Conservation (phyloP, 768 basidiomycete species). For the Serendipita sp. region DNA sequence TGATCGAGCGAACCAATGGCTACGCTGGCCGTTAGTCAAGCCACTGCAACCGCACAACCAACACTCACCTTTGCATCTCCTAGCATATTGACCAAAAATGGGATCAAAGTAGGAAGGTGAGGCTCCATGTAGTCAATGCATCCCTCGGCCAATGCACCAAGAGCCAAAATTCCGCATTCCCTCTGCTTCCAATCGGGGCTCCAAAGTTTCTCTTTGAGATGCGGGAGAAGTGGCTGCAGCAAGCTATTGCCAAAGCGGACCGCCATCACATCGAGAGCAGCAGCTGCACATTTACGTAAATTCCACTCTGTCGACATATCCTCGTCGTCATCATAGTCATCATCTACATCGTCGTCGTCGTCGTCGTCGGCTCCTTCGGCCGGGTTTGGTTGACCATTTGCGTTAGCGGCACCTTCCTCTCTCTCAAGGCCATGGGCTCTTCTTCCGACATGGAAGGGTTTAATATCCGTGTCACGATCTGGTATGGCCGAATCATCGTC, state of each 20-base stretch:
- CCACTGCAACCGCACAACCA: neutral
- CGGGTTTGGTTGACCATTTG: conserved; percentile 24
- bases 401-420: conserved; percentile 28
- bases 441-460: conserved; percentile 78
- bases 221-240: conserved; percentile 72
- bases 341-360: conserved; percentile 75
- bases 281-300: conserved; percentile 92
- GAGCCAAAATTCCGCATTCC: conserved; percentile 87
- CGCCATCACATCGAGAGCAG: conserved; percentile 90
- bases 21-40: conserved; percentile 18
- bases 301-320: conserved; percentile 99
- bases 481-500: conserved; percentile 77
- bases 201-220: conserved; percentile 88
- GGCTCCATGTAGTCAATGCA: conserved; percentile 94
- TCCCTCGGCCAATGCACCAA: conserved; percentile 98
- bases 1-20: conserved; percentile 95
- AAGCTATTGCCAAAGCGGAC: conserved; percentile 85
- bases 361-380: conserved; percentile 54
- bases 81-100: conserved; percentile 80
- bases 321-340: conserved; percentile 87
- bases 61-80: conserved; percentile 72
- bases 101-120: conserved; percentile 83
- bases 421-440: conserved; percentile 78
- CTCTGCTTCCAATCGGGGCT: conserved; percentile 82
- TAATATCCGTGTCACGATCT: conserved; percentile 91